phyloP scores from a whole-genome alignment of 2,329 filamentous ascomycete species.

The Alternaria alternata region DNA sequence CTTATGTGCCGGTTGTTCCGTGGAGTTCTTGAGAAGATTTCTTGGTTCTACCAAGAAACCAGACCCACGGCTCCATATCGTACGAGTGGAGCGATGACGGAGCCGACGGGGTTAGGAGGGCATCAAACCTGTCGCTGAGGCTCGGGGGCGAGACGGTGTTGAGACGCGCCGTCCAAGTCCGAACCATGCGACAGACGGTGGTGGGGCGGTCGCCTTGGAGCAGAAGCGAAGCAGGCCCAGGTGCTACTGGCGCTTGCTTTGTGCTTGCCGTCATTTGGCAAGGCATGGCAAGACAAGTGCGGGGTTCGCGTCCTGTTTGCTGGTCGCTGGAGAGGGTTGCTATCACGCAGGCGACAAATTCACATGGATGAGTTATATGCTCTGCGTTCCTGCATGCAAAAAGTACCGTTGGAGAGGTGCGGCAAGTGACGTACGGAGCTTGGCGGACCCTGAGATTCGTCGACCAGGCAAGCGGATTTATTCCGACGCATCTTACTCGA shows the following conservation, averaged over 20 bases:
- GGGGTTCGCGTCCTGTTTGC: constrained; percentile 2
- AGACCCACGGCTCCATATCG: constrained; percentile 3
- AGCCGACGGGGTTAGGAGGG: constrained; percentile 6
- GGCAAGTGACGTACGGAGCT: constrained; percentile 17
- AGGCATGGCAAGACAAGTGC: neutral
- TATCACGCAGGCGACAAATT: neutral
- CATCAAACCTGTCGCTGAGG: constrained; percentile 9
- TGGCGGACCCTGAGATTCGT: constrained; percentile 12
- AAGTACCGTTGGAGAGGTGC: neutral
- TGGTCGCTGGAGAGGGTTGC: neutral
- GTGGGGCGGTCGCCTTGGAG: constrained; percentile 22
- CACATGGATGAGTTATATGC: neutral
- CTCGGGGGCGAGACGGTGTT: constrained; percentile 16
- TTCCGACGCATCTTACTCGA: constrained; percentile 15
- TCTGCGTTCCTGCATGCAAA: constrained; percentile 17
- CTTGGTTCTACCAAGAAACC: neutral
- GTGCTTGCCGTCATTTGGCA: constrained; percentile 9
- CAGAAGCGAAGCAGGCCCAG: constrained; percentile 4
- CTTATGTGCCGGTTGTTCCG: constrained; percentile 5
- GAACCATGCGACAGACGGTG: constrained; percentile 16
- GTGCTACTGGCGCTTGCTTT: constrained; percentile 16
- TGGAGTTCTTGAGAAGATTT: neutral
- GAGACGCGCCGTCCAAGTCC: constrained; percentile 15
- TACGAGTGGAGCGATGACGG: constrained; percentile 16
- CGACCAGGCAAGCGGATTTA: constrained; percentile 18